A percentile compares a stretch with the other conserved stretches of the same genome.
Conservation (phyloP, 2,329 filamentous ascomycete genomes). For the Scorias spongiosa region DNA sequence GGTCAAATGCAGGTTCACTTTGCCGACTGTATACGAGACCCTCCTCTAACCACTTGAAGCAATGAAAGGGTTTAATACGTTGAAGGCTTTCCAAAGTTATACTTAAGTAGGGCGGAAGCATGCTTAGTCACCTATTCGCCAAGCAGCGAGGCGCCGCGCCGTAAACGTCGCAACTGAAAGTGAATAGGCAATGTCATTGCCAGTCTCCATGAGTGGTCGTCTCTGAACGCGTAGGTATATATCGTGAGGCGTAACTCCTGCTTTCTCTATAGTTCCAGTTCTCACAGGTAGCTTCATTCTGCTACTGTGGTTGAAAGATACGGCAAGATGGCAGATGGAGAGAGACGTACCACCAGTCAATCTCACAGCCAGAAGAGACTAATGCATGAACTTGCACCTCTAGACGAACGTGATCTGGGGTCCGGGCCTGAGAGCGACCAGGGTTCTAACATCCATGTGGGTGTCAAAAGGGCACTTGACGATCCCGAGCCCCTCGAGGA, state of each 20-base stretch:
- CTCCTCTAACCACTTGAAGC: too few relatives aligned
- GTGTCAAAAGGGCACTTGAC: slow-evolving; percentile 2
- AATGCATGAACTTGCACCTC: slow-evolving; percentile 18
- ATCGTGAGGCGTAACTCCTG: background rate
- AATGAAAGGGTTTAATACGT: too few relatives aligned
- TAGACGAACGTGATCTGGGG: slow-evolving; percentile 17
- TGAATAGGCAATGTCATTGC: too few relatives aligned
- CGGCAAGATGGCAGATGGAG: slow-evolving; percentile 1
- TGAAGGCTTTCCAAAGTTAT: too few relatives aligned
- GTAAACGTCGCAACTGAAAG: too few relatives aligned
- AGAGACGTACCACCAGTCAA: background rate
- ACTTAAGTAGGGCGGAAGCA: too few relatives aligned
- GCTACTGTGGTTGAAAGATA: slow-evolving; percentile 10
- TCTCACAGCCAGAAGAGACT: background rate
- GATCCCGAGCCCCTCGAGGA: slow-evolving; percentile 2
- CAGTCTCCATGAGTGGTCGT: too few relatives aligned
- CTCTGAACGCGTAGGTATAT: background rate
- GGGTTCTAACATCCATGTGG: background rate
- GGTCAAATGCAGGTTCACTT: too few relatives aligned
- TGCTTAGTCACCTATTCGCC: too few relatives aligned
- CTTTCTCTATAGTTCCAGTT: background rate
- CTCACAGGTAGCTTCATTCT: slow-evolving; percentile 10
- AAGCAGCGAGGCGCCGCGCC: too few relatives aligned
- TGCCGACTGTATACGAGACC: too few relatives aligned
- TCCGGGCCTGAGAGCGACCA: background rate